Evolutionary conservation across 441 rosid genomes (phyloP).

Genomic region (Populus hybrid): DNA sequence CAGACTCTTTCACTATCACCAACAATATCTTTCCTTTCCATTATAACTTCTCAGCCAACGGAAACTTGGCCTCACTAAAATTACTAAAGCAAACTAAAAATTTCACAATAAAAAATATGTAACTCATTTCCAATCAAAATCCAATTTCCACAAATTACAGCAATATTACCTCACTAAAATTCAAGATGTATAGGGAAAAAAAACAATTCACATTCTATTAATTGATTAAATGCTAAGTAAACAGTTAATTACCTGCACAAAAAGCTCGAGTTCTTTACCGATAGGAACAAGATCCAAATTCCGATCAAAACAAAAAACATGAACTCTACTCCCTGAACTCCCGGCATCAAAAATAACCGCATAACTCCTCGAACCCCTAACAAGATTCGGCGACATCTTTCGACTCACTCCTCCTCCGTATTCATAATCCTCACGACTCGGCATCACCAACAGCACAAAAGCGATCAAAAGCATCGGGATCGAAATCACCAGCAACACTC

Average conservation of each 20-base stretch:
- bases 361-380: conserved; percentile 40
- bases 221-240: not conserved
- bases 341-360: conserved; percentile 96
- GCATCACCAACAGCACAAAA: conserved; percentile 63
- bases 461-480: conserved; percentile 60
- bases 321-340: conserved; percentile 96
- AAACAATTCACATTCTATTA: not conserved
- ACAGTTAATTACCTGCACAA: conserved; percentile 50
- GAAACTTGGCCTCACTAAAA: not conserved
- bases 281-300: conserved; percentile 88
- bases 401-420: conserved; percentile 35
- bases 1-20: not conserved
- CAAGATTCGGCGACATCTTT: conserved; percentile 38
- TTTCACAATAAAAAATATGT: not conserved
- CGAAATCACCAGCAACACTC: conserved; percentile 57
- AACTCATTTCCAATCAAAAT: not conserved
- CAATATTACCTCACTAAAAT: not conserved
- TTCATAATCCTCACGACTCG: conserved; percentile 39
- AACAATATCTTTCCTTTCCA: not conserved
- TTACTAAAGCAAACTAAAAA: not conserved
- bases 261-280: conserved; percentile 87
- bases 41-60: not conserved
- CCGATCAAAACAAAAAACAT: conserved; percentile 83
- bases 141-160: not conserved
- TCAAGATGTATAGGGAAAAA: not conserved